phyloP scores from a whole-genome alignment of 2,329 filamentous ascomycete species.

The Paecilomyces sp. region DNA sequence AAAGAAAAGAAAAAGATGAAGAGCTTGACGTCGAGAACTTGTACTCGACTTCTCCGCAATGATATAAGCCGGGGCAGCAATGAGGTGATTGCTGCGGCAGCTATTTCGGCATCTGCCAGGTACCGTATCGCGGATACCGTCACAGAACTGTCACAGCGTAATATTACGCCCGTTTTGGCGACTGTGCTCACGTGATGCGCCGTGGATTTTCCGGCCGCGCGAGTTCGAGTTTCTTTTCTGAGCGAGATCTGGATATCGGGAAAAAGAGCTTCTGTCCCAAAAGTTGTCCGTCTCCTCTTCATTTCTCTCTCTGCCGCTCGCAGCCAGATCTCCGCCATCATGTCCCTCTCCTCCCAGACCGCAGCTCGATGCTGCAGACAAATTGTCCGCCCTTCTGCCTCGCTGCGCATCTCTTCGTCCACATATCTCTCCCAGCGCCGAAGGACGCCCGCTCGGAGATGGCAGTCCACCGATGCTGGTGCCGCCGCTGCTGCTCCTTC shows the following conservation, averaged over 20 bases:
- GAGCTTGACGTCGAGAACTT: not conserved
- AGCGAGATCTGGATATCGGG: constrained; percentile 3
- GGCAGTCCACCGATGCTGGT: constrained; percentile 74
- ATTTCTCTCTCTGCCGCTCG: not conserved
- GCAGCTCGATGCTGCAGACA: constrained; percentile 38
- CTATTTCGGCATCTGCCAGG: not conserved
- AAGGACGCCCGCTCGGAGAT: constrained; percentile 56
- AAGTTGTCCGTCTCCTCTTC: not conserved
- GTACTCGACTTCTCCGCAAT: not conserved
- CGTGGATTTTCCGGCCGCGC: constrained; percentile 25
- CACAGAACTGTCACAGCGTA: not conserved
- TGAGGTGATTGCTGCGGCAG: not conserved
- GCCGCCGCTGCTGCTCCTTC: constrained; percentile 40
- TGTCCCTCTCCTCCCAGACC: constrained; percentile 34
- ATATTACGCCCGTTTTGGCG: constrained; percentile 3
- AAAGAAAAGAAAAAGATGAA: not conserved
- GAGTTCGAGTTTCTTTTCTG: constrained; percentile 22
- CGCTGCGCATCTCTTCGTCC: constrained; percentile 32
- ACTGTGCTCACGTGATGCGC: not conserved
- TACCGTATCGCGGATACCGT: not conserved
- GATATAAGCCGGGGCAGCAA: not conserved
- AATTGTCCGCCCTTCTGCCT: constrained; percentile 32
- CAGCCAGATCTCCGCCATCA: constrained; percentile 14
- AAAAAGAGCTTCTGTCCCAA: constrained; percentile 9
- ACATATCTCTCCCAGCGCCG: constrained; percentile 31